phyloP scores from a whole-genome alignment of 768 basidiomycete species.

The Suillus spraguei region DNA sequence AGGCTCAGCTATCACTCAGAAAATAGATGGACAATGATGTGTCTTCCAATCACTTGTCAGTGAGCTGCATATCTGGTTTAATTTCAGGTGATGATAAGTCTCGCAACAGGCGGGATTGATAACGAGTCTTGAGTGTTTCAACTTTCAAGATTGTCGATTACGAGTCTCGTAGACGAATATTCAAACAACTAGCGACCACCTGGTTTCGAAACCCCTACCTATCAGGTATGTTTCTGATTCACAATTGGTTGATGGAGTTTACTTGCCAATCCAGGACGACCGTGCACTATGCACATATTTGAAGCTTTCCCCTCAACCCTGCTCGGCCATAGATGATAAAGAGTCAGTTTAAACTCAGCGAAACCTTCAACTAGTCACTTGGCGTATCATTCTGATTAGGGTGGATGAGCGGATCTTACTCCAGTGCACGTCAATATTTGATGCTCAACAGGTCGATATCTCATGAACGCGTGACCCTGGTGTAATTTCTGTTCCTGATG shows the following conservation, averaged over 20 bases:
- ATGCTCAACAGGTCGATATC: neutral
- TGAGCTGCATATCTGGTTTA: neutral
- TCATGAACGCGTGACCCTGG: neutral
- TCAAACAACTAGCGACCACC: neutral
- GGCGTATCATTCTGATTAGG: neutral
- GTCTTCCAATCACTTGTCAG: neutral
- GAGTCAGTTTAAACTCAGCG: neutral
- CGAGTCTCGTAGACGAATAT: neutral
- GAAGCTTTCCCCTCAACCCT: neutral
- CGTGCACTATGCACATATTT: neutral
- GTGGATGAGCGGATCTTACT: neutral
- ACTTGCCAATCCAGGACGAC: neutral
- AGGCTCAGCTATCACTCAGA: neutral
- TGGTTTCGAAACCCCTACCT: neutral
- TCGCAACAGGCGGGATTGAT: neutral
- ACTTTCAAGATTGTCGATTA: neutral
- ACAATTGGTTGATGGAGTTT: neutral
- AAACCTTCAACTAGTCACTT: neutral
- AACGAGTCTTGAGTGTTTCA: neutral
- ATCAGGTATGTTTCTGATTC: conserved; percentile 1
- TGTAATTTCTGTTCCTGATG: neutral
- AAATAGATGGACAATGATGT: neutral
- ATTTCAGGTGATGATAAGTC: neutral
- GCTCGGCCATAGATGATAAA: neutral
- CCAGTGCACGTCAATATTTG: neutral